Percentiles rank a stretch among this genome's conserved stretches.
Conservation (phyloP, 2,329 filamentous ascomycete species). For the Colletotrichum coccodes region DNA sequence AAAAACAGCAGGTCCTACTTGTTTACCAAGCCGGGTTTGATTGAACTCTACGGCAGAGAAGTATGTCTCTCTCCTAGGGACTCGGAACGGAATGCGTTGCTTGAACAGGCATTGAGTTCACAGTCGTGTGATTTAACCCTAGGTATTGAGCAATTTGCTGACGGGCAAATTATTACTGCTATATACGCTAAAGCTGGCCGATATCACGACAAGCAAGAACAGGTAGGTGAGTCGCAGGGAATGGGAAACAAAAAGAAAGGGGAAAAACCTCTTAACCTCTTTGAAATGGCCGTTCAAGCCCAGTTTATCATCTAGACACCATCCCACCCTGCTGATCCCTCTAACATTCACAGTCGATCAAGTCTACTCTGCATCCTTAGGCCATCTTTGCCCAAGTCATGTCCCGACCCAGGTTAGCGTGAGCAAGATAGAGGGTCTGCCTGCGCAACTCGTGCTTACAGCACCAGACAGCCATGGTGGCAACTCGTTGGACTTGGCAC, state of each 20-base stretch:
- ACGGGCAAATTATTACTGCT: not conserved
- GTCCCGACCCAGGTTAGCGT: not conserved
- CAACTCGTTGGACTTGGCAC: not conserved
- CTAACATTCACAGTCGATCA: too few relatives aligned
- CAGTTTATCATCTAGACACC: not conserved
- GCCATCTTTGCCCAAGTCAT: not conserved
- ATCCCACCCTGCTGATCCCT: too few relatives aligned
- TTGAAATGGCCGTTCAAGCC: not conserved
- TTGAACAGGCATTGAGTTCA: too few relatives aligned
- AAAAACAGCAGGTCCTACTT: too few relatives aligned
- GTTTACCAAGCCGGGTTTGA: too few relatives aligned
- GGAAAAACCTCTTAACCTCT: not conserved
- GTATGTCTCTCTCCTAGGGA: too few relatives aligned
- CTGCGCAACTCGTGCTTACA: not conserved
- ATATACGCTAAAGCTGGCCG: not conserved
- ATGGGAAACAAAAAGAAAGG: too few relatives aligned
- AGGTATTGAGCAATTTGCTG: too few relatives aligned
- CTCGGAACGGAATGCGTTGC: not conserved
- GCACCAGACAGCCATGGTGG: not conserved
- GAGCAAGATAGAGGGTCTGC: constrained; percentile 20
- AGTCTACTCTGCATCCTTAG: not conserved
- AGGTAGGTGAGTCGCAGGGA: not conserved
- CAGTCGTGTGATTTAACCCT: too few relatives aligned
- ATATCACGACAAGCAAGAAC: not conserved
- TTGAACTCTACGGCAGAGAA: too few relatives aligned